These are phyloP conservation scores for Meira miltonrushii DNA, from an alignment of 1,284 basidiomycete species.

Conservation along the genomic window DNA sequence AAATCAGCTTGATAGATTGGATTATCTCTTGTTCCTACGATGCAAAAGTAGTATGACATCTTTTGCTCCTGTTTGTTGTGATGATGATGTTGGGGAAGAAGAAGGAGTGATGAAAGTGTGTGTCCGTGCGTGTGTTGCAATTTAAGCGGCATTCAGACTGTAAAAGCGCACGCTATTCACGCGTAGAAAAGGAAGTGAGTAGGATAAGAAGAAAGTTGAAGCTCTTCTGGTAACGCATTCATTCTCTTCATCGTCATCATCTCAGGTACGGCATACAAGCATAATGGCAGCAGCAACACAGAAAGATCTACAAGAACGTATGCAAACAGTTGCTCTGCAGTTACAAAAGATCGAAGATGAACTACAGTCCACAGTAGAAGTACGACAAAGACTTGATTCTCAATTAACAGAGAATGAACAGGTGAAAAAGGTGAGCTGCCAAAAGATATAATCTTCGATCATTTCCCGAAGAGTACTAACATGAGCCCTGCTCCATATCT, in stretches of 20 bases:
- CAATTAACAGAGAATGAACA: conserved; percentile 86
- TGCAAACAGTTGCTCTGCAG: conserved; percentile 27
- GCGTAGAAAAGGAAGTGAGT: background rate
- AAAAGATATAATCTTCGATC: too few species aligned
- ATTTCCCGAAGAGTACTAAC: too few species aligned
- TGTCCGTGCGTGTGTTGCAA: background rate
- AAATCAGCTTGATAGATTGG: conserved; percentile 49
- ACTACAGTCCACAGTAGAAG: conserved; percentile 36
- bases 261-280: background rate
- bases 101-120: background rate
- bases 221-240: background rate
- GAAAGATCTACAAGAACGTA: conserved; percentile 9
- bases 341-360: conserved; percentile 37
- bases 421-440: conserved; percentile 71
- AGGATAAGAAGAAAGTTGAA: background rate
- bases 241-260: background rate
- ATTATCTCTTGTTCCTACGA: conserved; percentile 48
- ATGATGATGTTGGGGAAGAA: conserved; percentile 4
- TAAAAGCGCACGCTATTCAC: background rate
- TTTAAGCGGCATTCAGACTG: background rate
- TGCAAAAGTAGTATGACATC: conserved; percentile 45
- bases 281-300: conserved; percentile 7
- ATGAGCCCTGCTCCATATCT: background rate
- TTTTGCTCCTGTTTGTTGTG: background rate
- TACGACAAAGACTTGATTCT: conserved; percentile 53